phyloP scores from a whole-genome alignment of 495 filamentous ascomycete species.

The Lophiostoma macrostomum region DNA sequence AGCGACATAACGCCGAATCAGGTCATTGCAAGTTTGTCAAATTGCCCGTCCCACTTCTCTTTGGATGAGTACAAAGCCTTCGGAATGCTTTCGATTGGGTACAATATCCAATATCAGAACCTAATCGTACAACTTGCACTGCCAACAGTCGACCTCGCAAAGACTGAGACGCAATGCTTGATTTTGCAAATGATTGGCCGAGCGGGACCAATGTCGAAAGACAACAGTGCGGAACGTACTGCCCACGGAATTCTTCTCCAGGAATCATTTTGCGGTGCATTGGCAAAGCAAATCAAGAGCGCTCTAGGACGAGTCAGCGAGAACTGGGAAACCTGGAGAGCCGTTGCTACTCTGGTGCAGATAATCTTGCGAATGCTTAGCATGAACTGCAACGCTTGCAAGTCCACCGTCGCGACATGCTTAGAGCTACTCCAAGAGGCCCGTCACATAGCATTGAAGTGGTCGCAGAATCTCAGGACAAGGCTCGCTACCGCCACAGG shows the following conservation, averaged over 20 bases:
- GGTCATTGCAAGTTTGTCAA: constrained; percentile 26
- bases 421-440: constrained; percentile 6
- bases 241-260: constrained; percentile 13
- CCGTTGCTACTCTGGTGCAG: constrained; percentile 16
- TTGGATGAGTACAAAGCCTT: constrained; percentile 34
- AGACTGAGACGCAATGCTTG: constrained; percentile 24
- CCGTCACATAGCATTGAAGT: constrained; percentile 12
- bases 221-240: neutral
- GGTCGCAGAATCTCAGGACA: constrained; percentile 11
- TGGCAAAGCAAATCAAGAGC: constrained; percentile 6
- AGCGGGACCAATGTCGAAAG: constrained; percentile 9
- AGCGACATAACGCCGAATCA: constrained; percentile 20
- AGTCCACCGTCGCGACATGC: constrained; percentile 10
- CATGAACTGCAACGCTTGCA: neutral
- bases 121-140: constrained; percentile 23
- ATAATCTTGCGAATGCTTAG: constrained; percentile 18
- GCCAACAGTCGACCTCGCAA: constrained; percentile 27
- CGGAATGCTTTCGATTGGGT: constrained; percentile 24
- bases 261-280: neutral
- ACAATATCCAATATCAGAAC: constrained; percentile 33
- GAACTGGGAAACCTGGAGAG: constrained; percentile 31
- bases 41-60: constrained; percentile 28
- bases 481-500: constrained; percentile 3
- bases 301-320: constrained; percentile 15
- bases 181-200: constrained; percentile 31